phyloP scores from a whole-genome alignment of 1,284 basidiomycete genomes.

The Ceratobasidium sp. region DNA sequence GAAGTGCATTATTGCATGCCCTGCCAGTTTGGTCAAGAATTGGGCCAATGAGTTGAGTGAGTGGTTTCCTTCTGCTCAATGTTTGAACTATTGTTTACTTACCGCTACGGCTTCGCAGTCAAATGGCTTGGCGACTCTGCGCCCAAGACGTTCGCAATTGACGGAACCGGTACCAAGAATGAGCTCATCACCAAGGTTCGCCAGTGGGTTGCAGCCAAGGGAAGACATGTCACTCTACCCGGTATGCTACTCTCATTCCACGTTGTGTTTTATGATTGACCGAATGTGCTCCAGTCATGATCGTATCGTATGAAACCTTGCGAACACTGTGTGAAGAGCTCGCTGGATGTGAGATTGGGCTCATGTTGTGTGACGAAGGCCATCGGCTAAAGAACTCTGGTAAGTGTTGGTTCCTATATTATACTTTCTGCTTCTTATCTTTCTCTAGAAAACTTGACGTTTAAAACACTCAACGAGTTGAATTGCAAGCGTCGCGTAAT shows the following conservation, averaged over 20 bases:
- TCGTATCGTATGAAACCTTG: constrained; percentile 98
- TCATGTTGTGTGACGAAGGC: constrained; percentile 96
- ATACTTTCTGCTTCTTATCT: constrained; percentile 12
- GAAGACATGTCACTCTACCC: constrained; percentile 88
- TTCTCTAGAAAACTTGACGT: constrained; percentile 82
- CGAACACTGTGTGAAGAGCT: constrained; percentile 83
- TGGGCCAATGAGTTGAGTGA: constrained; percentile 97
- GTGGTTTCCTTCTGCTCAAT: constrained; percentile 48
- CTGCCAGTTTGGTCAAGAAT: constrained; percentile 95
- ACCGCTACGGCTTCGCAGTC: constrained; percentile 58
- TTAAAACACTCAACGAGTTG: constrained; percentile 84
- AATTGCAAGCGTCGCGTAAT: constrained; percentile 96
- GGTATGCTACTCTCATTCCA: constrained; percentile 61
- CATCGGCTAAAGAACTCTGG: constrained; percentile 97
- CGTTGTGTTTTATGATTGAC: neutral
- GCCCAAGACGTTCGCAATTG: constrained; percentile 82
- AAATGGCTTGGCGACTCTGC: constrained; percentile 94
- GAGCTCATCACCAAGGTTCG: constrained; percentile 81
- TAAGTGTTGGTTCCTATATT: constrained; percentile 52
- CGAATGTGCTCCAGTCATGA: constrained; percentile 80
- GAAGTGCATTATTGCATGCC: constrained; percentile 98
- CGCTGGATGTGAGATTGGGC: constrained; percentile 82
- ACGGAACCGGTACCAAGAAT: constrained; percentile 88
- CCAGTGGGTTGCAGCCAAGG: constrained; percentile 87
- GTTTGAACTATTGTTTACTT: constrained; percentile 15